phyloP scores from a whole-genome alignment of 495 filamentous ascomycete species.

The Collariella sp. region DNA sequence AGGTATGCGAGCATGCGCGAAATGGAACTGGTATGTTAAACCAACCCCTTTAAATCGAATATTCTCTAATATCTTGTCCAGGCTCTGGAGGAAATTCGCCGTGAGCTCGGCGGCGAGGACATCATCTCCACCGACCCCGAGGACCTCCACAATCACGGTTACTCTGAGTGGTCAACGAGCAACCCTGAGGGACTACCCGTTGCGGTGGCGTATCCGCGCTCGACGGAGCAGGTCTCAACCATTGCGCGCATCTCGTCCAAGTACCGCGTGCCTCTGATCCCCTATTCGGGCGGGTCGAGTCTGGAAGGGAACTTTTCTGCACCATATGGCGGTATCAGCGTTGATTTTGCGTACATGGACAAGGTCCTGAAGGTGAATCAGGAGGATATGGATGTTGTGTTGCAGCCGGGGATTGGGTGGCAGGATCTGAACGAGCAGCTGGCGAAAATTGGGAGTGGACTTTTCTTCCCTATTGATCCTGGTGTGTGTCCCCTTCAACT shows the following conservation, averaged over 20 bases:
- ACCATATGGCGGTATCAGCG: conserved; percentile 74
- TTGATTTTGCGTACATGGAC: conserved; percentile 86
- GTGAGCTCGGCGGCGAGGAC: conserved; percentile 53
- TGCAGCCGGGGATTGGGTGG: conserved; percentile 88
- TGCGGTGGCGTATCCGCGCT: conserved; percentile 71
- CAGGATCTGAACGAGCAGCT: conserved; percentile 78
- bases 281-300: conserved; percentile 80
- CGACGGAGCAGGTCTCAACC: conserved; percentile 68
- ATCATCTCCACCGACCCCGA: conserved; percentile 77
- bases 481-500: conserved; percentile 33
- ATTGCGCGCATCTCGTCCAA: conserved; percentile 77
- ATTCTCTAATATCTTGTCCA: not conserved
- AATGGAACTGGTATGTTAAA: conserved; percentile 42
- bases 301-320: conserved; percentile 86
- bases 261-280: conserved; percentile 77
- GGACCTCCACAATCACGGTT: conserved; percentile 71
- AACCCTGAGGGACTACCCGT: conserved; percentile 71
- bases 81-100: conserved; percentile 47
- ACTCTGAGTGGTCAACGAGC: conserved; percentile 79
- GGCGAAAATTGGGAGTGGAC: conserved; percentile 54
- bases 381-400: conserved; percentile 85
- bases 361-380: conserved; percentile 68
- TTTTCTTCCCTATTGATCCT: conserved; percentile 88
- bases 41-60: not conserved
- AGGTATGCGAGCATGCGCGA: conserved; percentile 43